Base-by-base conservation (phyloP, 768 basidiomycete species). In the Tylopilus felleus region DNA sequence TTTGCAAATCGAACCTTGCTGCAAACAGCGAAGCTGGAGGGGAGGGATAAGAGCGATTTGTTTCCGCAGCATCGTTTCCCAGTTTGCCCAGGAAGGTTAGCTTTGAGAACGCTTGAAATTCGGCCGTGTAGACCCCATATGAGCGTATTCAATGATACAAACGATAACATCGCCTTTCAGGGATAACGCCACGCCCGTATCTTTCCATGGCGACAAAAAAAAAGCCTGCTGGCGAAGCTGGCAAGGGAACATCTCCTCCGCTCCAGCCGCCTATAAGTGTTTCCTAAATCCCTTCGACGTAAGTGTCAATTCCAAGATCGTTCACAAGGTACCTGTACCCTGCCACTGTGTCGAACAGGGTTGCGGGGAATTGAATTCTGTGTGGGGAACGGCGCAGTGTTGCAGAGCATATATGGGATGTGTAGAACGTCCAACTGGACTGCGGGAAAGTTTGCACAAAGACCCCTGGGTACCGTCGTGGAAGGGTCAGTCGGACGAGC, bases 391-490 rank as follows among this genome's bases (percentile, higher is more conserved):
- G 80, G 75, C 54, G 73, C 68, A 19, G 71, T 62, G 8, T 76
- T 71, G 38, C 79, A 79, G 50, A 83, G 76, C 4, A 84, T 82
- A 66, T 89, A 89, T 67, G 88, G 85, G 53, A n/a, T n/a, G 88
- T 65, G 21, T 79, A 77, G 65, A 84, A 79, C 8, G 74, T 68
- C 29, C 81, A 79, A 41, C 73, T 67, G 51, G 83, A 66, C 16
- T 70, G 56, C 38, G 69, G 60, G 28, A 69, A 67, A 40, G 78
- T 71, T 55, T 76, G 53, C 17, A 84, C 63, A 35, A 81, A 60
- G 17, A 75, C 76, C 17, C n/a, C 67, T 74, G 0, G 74, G 56
- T 33, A 84, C 75, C 27, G 62, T 58, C 2, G 76, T 66, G 2
- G 77, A 77, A 29, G 68, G 59, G 48, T 80, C 38, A 49, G 33